Evolutionary conservation across 2,329 filamentous ascomycete species (phyloP).

Genomic region (Epicoccum sorghinum): DNA sequence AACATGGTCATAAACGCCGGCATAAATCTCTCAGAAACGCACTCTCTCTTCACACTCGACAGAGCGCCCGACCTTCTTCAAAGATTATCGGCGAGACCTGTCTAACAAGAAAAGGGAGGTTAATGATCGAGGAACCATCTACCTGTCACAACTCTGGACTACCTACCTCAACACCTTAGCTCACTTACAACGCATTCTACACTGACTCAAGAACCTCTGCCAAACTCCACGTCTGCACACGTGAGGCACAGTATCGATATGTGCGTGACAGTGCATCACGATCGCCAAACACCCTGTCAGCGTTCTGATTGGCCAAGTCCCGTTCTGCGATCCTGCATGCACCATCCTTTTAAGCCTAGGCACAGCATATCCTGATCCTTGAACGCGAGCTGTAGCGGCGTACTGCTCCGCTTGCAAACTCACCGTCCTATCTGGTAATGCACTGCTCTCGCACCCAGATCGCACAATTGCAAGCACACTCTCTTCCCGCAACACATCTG

Average conservation of each 20-base stretch:
- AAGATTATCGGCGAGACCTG: too few species aligned
- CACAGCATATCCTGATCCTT: neutral
- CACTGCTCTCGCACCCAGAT: too few species aligned
- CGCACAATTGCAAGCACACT: too few species aligned
- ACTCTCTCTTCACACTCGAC: too few species aligned
- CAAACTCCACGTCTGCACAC: neutral
- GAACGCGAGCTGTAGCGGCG: neutral
- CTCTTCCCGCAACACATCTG: too few species aligned
- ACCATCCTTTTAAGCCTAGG: conserved; percentile 1
- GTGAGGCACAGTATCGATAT: conserved; percentile 1
- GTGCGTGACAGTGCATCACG: neutral
- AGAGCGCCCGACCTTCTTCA: too few species aligned
- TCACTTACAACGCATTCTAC: neutral
- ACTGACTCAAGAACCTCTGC: neutral
- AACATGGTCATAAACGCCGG: too few species aligned
- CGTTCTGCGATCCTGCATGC: conserved; percentile 4
- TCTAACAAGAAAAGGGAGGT: too few species aligned
- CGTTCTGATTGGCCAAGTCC: neutral
- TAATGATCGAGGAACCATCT: too few species aligned
- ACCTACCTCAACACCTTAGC: neutral
- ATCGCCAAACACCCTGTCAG: neutral
- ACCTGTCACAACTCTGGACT: too few species aligned
- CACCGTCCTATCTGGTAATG: too few species aligned
- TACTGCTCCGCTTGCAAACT: neutral
- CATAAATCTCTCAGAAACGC: too few species aligned